Conservation (phyloP, 129 eudicot species). For the Cynara cardunculus region DNA sequence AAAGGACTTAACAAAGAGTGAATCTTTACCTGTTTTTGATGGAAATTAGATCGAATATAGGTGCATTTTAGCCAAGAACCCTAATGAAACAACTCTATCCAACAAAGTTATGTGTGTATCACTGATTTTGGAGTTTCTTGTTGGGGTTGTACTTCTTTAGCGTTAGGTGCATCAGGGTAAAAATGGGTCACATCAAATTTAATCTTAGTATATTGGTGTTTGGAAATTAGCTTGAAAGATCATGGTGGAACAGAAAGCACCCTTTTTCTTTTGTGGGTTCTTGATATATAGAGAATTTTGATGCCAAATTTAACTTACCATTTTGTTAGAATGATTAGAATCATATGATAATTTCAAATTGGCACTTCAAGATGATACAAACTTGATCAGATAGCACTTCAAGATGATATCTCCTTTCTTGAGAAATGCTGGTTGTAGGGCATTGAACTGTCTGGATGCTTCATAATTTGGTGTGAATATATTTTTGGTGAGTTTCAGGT, state of each 20-base stretch:
- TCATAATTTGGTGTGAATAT: background rate
- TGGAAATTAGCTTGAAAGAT: background rate
- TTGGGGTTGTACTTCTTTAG: background rate
- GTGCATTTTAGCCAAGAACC: background rate
- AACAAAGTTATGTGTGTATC: background rate
- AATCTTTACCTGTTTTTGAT: background rate
- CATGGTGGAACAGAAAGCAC: background rate
- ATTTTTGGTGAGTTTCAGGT: conserved; percentile 49
- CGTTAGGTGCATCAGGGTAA: background rate
- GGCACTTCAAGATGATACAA: background rate
- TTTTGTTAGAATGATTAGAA: background rate
- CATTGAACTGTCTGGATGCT: background rate
- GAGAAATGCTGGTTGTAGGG: background rate
- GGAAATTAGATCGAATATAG: background rate
- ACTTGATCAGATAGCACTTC: background rate
- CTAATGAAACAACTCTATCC: background rate
- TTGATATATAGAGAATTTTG: background rate
- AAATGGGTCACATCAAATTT: background rate
- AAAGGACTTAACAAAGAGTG: background rate
- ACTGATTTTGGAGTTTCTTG: background rate
- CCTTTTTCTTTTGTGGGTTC: background rate
- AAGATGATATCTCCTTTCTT: background rate
- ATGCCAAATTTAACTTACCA: background rate
- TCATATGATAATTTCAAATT: background rate
- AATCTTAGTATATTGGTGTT: too few species aligned